Evolutionary conservation across 2,329 filamentous ascomycete species (phyloP), one percentile per base, ranked within the genome.

Genomic region (Cladophialophora immunda): DNA sequence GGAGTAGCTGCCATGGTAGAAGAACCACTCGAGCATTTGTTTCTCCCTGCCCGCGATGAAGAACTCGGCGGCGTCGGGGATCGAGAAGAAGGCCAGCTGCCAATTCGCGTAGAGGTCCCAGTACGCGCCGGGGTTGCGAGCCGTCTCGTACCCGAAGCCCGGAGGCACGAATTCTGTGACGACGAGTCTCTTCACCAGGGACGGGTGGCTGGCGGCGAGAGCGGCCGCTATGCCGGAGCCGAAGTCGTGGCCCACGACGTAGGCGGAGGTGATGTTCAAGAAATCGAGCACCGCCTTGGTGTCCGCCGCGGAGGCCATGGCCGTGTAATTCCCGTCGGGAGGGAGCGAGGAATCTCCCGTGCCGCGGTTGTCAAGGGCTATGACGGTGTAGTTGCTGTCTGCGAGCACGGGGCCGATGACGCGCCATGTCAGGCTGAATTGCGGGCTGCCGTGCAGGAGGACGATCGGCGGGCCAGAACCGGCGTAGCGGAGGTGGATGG

Each of bases 211-310:
- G 4, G 76, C 73, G 0, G 81, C 79, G 0, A 84, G 74, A 0
- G 81, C 80, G 0, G 77, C 70, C 2, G 81, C 80, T 32, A 80
- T 73, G 0, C 81, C 82, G 3, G 76, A 78, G 17, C 82, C 82
- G 64, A 83, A 83, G 64, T 84, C 82, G 67, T 84, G 81, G 0
- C 78, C 74, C 67, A 83, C 79, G 0, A 84, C 78, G 65, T 82
- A 81, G 17, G 54, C 27, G 22, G 38, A 34, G 17, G 36, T 65
- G 56, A 61, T 65, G 56, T 65, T 61, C 19, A 65, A 34, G 22
- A 65, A 65, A 27, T 65, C 62, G 34, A 65, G 55, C 13, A 61
- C 27, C 22, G 32, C 55, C 32, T 65, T 60, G 62, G 50, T 25
- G 36, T 61, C 62, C 1, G 22, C 32, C 6, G 76, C 0, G 58